These are phyloP conservation scores for Schizosaccharomyces versatilis DNA, from an alignment of 1,139 yeast species.

Conservation along the genomic window DNA sequence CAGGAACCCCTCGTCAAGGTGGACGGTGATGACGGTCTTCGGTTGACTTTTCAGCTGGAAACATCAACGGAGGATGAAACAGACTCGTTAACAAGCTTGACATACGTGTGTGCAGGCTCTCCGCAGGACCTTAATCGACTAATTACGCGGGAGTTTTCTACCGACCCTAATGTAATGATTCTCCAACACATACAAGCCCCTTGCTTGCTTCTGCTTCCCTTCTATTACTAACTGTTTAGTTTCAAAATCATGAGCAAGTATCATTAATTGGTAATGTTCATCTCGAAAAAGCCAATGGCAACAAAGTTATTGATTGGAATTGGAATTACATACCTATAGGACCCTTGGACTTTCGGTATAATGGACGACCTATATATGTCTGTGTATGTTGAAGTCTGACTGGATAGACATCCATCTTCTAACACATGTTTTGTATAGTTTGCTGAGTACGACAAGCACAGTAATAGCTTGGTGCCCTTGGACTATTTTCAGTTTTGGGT, in stretches of 20 bases:
- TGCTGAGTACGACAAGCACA: constrained; percentile 1
- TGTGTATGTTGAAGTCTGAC: background rate
- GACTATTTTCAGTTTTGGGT: background rate
- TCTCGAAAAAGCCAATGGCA: background rate
- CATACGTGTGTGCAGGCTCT: background rate
- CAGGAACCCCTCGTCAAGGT: background rate
- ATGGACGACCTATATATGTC: background rate
- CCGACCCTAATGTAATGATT: background rate
- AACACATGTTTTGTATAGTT: background rate
- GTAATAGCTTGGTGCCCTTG: background rate
- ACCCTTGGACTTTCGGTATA: background rate
- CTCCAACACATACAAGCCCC: no score
- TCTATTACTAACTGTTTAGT: background rate
- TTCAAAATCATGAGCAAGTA: background rate
- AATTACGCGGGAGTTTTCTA: constrained; percentile 1
- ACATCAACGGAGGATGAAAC: background rate
- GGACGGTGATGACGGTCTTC: background rate
- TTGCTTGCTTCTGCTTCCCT: no score
- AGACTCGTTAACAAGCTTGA: background rate
- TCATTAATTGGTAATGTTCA: background rate
- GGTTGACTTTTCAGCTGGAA: background rate
- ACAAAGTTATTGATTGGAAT: background rate
- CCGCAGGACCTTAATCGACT: background rate
- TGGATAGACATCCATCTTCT: no score
- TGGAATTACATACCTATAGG: background rate